Base-by-base conservation (phyloP, 371 early-diverging fungal species). In the Haplosporangium sp. region DNA sequence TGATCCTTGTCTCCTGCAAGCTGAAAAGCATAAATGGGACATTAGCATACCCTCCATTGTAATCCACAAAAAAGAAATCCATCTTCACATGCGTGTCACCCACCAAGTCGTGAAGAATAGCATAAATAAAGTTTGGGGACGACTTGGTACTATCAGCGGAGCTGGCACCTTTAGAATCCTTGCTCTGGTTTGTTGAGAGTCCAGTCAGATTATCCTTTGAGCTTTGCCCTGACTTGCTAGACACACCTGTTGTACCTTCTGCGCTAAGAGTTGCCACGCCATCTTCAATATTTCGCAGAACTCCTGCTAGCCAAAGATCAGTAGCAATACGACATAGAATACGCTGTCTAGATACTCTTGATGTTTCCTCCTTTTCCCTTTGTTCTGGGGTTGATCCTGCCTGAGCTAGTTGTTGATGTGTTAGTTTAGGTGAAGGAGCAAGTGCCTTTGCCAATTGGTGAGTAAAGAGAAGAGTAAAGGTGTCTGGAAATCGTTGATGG, bases 401-500 rank as follows among this genome's bases (percentile, higher is more conserved):
- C 63, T 75, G 82, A 27, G 74, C 75, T 27, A 81, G 59, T 27
- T 81, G 82, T 34, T 81, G 82, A 27, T 74, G 82, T 2, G 82
- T 69, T 53, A 81, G 42, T 19, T 72, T 69, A 11, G 78, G 72
- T 10, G 82, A 68, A 0, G 83, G 72, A 10, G 92, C 84, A 17
- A 90, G 86, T 59, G 90, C 85, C 60, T 88, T 83, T 13, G 79
- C 79, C 17, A 96, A 63, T 10, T 85, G 85, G 34, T 87, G 84
- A 0, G 92, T 88, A 48, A 98, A 82, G 42, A 91, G 77, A 1
- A 87, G 84, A 0, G 94, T 91, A 71, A 98, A 97, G 8, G 90
- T 88, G 47, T 90, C 91, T 0, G 94, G 91, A 84, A 96, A 97
- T 9, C 98, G 90, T 76, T 94, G 94, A 78, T 98, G 98, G n/a